phyloP scores from a whole-genome alignment of 2,329 filamentous ascomycete species.

The Sporothrix humicola region DNA sequence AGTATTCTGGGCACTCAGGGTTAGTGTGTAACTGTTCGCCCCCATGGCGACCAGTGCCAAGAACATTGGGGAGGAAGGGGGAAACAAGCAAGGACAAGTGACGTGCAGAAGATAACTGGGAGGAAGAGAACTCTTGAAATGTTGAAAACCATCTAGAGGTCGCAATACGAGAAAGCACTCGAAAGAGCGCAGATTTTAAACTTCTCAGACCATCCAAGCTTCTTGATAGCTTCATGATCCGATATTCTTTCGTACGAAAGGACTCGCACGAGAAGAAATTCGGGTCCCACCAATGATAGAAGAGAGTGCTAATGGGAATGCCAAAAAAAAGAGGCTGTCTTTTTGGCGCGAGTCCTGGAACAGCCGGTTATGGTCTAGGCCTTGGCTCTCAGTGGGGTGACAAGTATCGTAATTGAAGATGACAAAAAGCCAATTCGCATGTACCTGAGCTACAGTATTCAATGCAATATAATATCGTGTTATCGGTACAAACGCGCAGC shows the following conservation, averaged over 20 bases:
- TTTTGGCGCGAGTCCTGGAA: too few relatives aligned
- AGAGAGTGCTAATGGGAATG: too few relatives aligned
- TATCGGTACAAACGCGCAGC: neutral
- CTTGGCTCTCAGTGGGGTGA: too few relatives aligned
- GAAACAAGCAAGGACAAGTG: neutral
- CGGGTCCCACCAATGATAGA: neutral
- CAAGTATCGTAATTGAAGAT: too few relatives aligned
- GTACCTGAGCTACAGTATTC: too few relatives aligned
- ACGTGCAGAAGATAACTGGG: neutral
- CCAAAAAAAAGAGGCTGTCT: too few relatives aligned
- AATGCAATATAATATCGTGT: too few relatives aligned
- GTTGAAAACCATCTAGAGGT: neutral
- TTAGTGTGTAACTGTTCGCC: neutral
- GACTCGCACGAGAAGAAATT: neutral
- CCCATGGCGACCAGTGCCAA: neutral
- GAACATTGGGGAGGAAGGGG: neutral
- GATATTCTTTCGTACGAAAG: constrained; percentile 19
- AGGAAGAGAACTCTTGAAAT: neutral
- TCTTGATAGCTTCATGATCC: neutral
- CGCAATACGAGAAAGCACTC: neutral
- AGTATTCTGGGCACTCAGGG: neutral
- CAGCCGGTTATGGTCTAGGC: neutral
- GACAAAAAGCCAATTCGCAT: too few relatives aligned
- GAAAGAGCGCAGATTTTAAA: neutral
- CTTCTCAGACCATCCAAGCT: neutral